Base-by-base conservation (phyloP, 331 rosid genomes). In the Arachis monticola region DNA sequence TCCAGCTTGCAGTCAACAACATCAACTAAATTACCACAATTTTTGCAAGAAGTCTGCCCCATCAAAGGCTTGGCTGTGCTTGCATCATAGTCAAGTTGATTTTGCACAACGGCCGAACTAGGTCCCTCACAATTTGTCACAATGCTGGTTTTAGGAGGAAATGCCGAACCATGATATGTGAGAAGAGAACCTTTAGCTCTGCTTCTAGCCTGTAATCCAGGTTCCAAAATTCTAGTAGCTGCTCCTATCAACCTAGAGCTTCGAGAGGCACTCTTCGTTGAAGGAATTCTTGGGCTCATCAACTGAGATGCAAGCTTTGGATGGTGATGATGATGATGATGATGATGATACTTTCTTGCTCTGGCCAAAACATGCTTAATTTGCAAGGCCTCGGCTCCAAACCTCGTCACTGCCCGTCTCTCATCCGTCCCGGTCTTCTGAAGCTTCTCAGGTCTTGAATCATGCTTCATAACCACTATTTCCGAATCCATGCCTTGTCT, bases 141-240 rank as follows among this genome's bases (percentile, higher is more conserved):
- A 75, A 42, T 45, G 79, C 53, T 78, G 40, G 69, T 42, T 42
- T 47, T 78, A 0, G 50, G 77, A 78, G 83, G 75, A 78, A 75
- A 69, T 69, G 14, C 72, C 41, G 95, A 69, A 67, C 80, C 77
- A 3, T 79, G 74, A 69, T 88, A 85, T 5, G 85, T 74, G 62
- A 90, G 71, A 65, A 90, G 71, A 52, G 92, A 75, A 17, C 70
- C 64, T 73, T 86, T 88, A 10, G 81, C 81, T 70, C 82, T 87
- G 73, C 81, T 82, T 4, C 83, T 68, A 69, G 83, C 81, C 70
- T 87, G 96, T 83, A 92, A 32, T 38, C 96, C 90, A 5, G 98
- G 97, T 81, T 93, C 97, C 84, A 93, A 88, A 76, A 93, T 87
- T 77, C 73, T 87, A 63, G 95, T 82, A 38, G 98, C 98, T 11